These are phyloP conservation scores for Tuber microsphaerosporum DNA, from an alignment of 495 filamentous ascomycete species.

Conservation along the genomic window DNA sequence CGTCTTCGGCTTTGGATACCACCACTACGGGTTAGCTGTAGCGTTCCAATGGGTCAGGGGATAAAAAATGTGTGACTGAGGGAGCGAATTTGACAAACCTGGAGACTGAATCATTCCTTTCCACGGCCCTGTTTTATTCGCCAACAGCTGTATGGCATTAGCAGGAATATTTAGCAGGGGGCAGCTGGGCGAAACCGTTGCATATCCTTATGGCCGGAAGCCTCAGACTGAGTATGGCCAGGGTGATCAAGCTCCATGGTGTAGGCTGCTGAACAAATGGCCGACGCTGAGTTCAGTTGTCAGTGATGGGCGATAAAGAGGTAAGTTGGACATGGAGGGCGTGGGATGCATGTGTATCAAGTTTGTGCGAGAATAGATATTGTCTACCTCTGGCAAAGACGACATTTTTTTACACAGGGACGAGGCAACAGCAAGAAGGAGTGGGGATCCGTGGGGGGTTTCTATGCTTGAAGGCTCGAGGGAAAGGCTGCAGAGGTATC, in stretches of 20 bases:
- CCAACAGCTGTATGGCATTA: conserved; percentile 9
- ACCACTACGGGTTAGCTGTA: background rate
- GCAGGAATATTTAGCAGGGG: conserved; percentile 10
- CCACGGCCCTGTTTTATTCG: conserved; percentile 26
- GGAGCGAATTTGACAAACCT: conserved; percentile 13
- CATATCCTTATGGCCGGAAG: conserved; percentile 27
- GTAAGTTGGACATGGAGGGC: conserved; percentile 2
- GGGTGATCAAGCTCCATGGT: conserved; percentile 24
- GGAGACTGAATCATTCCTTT: conserved; percentile 34
- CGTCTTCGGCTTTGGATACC: background rate
- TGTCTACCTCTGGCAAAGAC: conserved; percentile 38
- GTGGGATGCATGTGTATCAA: conserved; percentile 35
- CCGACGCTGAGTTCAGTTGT: conserved; percentile 30
- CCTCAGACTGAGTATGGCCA: conserved; percentile 22
- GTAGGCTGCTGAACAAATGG: conserved; percentile 37
- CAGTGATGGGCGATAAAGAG: conserved; percentile 28
- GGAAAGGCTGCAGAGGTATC: conserved; percentile 8
- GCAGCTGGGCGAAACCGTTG: conserved; percentile 16
- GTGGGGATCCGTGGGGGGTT: conserved; percentile 23
- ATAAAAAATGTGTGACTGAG: background rate
- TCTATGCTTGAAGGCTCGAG: conserved; percentile 1
- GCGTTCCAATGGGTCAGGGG: background rate
- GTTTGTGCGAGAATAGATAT: conserved; percentile 17
- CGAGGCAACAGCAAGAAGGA: conserved; percentile 13
- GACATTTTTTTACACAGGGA: conserved; percentile 31